These are phyloP conservation scores for Colletotrichum tropicicola DNA, from an alignment of 2,329 filamentous ascomycete species.

Conservation along the genomic window DNA sequence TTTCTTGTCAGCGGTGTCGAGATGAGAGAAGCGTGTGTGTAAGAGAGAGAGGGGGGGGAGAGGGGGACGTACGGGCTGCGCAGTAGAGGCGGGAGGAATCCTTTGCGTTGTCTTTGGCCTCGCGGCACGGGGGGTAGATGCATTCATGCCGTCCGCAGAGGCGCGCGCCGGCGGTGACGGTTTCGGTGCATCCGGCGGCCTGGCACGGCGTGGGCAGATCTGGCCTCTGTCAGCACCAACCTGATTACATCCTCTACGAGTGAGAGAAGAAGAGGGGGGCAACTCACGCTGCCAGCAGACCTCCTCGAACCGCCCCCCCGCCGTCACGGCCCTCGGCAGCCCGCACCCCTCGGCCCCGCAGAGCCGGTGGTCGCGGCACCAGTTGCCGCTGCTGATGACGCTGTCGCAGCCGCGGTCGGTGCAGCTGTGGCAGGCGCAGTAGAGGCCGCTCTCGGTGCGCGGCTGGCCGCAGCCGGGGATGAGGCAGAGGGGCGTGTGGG, in stretches of 20 bases:
- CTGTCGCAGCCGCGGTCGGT: constrained; percentile 15
- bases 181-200: background rate
- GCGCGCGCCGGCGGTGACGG: background rate
- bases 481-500: constrained; percentile 30
- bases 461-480: constrained; percentile 26
- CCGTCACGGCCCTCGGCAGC: constrained; percentile 1
- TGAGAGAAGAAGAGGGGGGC: background rate
- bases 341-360: constrained; percentile 29
- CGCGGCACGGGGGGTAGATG: constrained; percentile 15
- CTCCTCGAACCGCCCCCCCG: background rate
- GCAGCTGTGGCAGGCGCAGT: constrained; percentile 31
- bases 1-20: background rate
- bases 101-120: constrained; percentile 3
- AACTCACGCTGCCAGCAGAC: constrained; percentile 26
- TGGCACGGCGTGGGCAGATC: constrained; percentile 2
- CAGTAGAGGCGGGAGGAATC: constrained; percentile 17
- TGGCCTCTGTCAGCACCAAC: background rate
- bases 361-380: constrained; percentile 29
- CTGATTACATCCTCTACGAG: rapidly evolving
- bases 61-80: constrained; percentile 7
- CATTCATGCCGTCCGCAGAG: constrained; percentile 28
- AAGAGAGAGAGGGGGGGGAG: background rate
- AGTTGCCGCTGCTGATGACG: constrained; percentile 30
- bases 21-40: no score
- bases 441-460: constrained; percentile 17